Conservation (phyloP, 2,329 filamentous ascomycete species). For the Biscogniauxia marginata region DNA sequence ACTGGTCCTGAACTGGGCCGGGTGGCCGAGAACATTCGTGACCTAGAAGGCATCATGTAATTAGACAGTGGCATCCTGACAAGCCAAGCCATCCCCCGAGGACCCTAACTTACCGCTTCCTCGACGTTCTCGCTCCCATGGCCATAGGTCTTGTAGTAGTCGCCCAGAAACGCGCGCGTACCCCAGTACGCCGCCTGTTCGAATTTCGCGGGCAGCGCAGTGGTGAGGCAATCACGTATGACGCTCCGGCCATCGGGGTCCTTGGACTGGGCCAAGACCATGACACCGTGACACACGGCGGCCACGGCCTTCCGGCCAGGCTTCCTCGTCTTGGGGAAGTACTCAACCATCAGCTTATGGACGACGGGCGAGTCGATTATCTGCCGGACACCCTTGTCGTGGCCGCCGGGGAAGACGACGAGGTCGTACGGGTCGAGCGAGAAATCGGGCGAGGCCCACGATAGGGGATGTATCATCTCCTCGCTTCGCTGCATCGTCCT, state of each 20-base stretch:
- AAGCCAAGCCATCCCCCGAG: background rate
- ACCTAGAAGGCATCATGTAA: slow-evolving; percentile 31
- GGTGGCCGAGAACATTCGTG: slow-evolving; percentile 41
- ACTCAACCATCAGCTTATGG: slow-evolving; percentile 43
- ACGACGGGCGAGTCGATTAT: slow-evolving; percentile 48
- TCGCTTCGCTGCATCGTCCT: slow-evolving; percentile 41
- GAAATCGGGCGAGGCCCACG: slow-evolving; percentile 46
- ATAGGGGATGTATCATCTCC: slow-evolving; percentile 41
- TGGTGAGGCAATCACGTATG: slow-evolving; percentile 46
- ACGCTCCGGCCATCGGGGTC: slow-evolving; percentile 43
- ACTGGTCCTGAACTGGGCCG: slow-evolving; percentile 45
- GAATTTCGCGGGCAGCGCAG: slow-evolving; percentile 47
- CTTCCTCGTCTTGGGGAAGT: slow-evolving; percentile 47
- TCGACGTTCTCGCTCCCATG: slow-evolving; percentile 49
- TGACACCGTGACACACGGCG: slow-evolving; percentile 53
- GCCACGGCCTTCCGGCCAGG: slow-evolving; percentile 43
- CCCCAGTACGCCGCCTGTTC: slow-evolving; percentile 50
- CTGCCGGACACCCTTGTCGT: slow-evolving; percentile 51
- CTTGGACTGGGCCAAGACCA: slow-evolving; percentile 46
- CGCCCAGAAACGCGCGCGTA: slow-evolving; percentile 48
- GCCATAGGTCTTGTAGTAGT: slow-evolving; percentile 58
- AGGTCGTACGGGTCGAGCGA: slow-evolving; percentile 45
- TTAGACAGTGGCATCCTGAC: slow-evolving; percentile 6
- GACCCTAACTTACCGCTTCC: slow-evolving; percentile 36
- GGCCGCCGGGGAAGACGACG: slow-evolving; percentile 51